Conservation (phyloP, 2,329 filamentous ascomycete species). For the Cercospora sp. region DNA sequence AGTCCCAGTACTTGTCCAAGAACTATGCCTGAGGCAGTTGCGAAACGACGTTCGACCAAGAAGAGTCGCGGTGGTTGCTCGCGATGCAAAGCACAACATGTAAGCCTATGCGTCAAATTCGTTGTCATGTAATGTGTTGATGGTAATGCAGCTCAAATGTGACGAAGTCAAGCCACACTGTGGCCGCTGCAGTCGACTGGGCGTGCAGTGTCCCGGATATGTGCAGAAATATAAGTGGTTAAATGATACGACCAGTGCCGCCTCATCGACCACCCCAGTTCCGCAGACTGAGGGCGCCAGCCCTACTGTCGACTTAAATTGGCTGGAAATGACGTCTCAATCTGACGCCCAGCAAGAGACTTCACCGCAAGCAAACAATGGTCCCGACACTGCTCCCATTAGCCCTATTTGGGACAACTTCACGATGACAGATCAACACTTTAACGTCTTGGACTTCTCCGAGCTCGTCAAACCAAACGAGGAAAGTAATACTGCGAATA, state of each 20-base stretch:
- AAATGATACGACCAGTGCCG: slow-evolving; percentile 9
- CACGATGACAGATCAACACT: slow-evolving; percentile 5
- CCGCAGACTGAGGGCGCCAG: background rate
- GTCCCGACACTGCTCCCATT: background rate
- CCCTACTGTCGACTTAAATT: slow-evolving; percentile 7
- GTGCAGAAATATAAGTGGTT: slow-evolving; percentile 19
- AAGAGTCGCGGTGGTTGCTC: slow-evolving; percentile 20
- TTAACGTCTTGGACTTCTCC: slow-evolving; percentile 9
- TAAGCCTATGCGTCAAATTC: background rate
- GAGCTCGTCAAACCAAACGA: slow-evolving; percentile 6
- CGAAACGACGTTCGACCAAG: slow-evolving; percentile 16
- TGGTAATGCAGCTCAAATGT: slow-evolving; percentile 16
- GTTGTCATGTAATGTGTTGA: background rate
- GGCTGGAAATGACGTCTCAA: slow-evolving; percentile 11
- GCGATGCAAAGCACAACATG: slow-evolving; percentile 23
- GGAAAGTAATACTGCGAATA: background rate
- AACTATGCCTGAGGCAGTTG: slow-evolving; percentile 13
- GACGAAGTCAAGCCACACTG: slow-evolving; percentile 20
- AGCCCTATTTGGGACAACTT: slow-evolving; percentile 3
- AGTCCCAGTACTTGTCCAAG: background rate
- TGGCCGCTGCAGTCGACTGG: slow-evolving; percentile 17
- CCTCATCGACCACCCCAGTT: background rate
- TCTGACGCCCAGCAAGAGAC: background rate
- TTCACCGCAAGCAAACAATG: background rate
- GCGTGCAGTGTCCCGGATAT: slow-evolving; percentile 17